Percentiles rank a stretch among this genome's conserved stretches.
Conservation (phyloP, 2,329 filamentous ascomycete species). For the Chrysoporthe cubensis region DNA sequence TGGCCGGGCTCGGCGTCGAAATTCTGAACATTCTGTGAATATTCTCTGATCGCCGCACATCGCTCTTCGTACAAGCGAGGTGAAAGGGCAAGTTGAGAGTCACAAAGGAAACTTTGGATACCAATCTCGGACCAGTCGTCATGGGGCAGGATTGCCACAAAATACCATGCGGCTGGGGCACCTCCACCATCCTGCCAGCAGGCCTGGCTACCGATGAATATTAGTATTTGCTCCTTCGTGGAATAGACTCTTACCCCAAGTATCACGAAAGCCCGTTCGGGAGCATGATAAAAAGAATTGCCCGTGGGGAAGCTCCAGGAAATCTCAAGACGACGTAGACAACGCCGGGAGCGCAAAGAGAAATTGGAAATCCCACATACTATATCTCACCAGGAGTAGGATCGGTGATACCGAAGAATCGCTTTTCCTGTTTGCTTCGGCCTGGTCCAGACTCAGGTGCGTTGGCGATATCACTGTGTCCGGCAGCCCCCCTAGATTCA, state of each 20-base stretch:
- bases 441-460: not conserved
- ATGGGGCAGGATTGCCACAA: conserved; percentile 1
- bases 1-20: not conserved
- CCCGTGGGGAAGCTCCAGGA: not conserved
- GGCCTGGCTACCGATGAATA: not conserved
- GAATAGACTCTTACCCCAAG: not conserved
- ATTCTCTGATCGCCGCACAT: not conserved
- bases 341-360: not conserved
- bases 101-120: not conserved
- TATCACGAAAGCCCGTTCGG: not conserved
- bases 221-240: not conserved
- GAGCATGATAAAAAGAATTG: not conserved
- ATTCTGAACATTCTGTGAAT: no score
- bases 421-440: not conserved
- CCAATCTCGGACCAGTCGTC: not conserved
- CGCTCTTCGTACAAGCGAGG: not conserved
- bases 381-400: conserved; percentile 10
- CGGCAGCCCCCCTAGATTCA: not conserved
- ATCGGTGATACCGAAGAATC: conserved; percentile 6
- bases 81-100: not conserved
- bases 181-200: not conserved
- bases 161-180: not conserved
- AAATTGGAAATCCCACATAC: not conserved
- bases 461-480: no score
- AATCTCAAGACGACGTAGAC: not conserved